A percentile compares a stretch with the other conserved stretches of the same genome.
Conservation (phyloP, 2,329 filamentous ascomycete species). For the Bipolaris cookei region DNA sequence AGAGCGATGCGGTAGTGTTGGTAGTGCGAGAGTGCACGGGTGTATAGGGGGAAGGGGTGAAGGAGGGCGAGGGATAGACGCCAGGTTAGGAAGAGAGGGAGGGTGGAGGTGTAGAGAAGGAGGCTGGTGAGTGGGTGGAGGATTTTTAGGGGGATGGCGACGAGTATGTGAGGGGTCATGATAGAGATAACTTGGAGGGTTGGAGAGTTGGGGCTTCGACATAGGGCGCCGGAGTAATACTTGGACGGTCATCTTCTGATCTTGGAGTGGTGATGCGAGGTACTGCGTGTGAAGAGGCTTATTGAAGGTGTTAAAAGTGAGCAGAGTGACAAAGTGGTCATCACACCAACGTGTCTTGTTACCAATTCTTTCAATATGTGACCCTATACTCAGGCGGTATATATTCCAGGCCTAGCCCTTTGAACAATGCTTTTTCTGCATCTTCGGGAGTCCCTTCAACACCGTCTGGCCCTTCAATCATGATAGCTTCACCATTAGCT, state of each 20-base stretch:
- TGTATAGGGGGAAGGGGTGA: not conserved
- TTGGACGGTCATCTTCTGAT: not conserved
- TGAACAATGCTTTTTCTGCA: conserved; percentile 81
- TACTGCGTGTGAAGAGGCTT: not conserved
- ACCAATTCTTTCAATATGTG: conserved; percentile 47
- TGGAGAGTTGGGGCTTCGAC: not conserved
- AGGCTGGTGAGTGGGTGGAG: conserved; percentile 1
- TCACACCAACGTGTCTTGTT: not conserved
- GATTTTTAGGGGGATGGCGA: not conserved
- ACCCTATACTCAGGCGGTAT: conserved; percentile 53
- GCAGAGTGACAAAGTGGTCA: not conserved
- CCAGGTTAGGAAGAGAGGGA: conserved; percentile 10
- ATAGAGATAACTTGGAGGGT: not conserved
- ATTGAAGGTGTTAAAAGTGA: too few relatives aligned
- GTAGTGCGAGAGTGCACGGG: not conserved
- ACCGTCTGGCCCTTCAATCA: conserved; percentile 63
- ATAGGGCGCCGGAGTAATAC: not conserved
- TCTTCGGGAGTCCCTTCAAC: conserved; percentile 65
- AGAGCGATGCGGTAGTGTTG: not conserved
- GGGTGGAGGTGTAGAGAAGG: not conserved
- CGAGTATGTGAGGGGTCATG: not conserved
- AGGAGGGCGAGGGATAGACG: conserved; percentile 6
- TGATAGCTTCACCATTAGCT: conserved; percentile 71
- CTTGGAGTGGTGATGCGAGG: not conserved
- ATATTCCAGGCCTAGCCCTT: conserved; percentile 68